Conservation (phyloP, 768 basidiomycete species). For the Hemileccinum impolitum region DNA sequence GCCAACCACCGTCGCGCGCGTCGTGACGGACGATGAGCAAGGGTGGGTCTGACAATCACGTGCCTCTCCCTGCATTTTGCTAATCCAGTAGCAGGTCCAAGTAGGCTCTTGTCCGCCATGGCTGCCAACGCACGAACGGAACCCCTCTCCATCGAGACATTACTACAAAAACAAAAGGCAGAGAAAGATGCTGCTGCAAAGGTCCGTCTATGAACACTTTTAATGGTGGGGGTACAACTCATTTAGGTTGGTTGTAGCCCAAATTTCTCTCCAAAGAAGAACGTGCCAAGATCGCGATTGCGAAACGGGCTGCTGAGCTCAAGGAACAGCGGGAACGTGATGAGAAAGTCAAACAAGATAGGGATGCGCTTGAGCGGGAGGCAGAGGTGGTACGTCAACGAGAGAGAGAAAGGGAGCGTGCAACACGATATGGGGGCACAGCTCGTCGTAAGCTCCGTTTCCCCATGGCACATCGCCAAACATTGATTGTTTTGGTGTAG, state of each 20-base stretch:
- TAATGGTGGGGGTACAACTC: background rate
- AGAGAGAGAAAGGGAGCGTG: slow-evolving; percentile 38
- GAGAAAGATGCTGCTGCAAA: slow-evolving; percentile 91
- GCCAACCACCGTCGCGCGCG: slow-evolving; percentile 22
- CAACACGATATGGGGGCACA: slow-evolving; percentile 38
- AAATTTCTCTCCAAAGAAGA: slow-evolving; percentile 94
- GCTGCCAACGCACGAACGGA: slow-evolving; percentile 41
- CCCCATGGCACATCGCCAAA: background rate
- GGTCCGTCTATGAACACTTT: slow-evolving; percentile 40
- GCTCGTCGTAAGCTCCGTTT: slow-evolving; percentile 27
- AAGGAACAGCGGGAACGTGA: slow-evolving; percentile 65
- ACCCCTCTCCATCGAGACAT: slow-evolving; percentile 85
- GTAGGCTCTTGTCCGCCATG: slow-evolving; percentile 39
- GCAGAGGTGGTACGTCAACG: slow-evolving; percentile 64
- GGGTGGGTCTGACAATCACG: slow-evolving; percentile 21
- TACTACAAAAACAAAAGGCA: slow-evolving; percentile 81
- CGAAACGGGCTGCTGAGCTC: slow-evolving; percentile 82
- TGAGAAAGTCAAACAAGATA: slow-evolving; percentile 54
- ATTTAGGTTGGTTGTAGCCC: slow-evolving; percentile 51
- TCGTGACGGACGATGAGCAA: slow-evolving; percentile 23
- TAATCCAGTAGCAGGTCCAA: slow-evolving; percentile 10
- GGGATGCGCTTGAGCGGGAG: slow-evolving; percentile 71
- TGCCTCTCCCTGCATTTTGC: slow-evolving; percentile 6
- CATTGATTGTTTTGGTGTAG: slow-evolving; percentile 30
- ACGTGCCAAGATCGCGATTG: slow-evolving; percentile 83